Base-by-base conservation (phyloP, 192 early-diverging fungal species). In the Phycomyces nitens region DNA sequence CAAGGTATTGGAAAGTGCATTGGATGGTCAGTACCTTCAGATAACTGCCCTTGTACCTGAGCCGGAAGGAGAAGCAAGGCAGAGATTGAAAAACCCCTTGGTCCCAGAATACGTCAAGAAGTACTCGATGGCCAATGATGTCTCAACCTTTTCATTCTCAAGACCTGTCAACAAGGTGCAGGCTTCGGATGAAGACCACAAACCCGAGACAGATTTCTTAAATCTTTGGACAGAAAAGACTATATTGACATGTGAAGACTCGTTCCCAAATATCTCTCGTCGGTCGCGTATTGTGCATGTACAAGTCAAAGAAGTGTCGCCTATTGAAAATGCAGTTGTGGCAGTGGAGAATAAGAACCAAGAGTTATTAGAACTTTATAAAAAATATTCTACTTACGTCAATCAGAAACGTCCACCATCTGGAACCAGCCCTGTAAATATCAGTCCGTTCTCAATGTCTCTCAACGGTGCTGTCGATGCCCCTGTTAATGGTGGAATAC, bases 381-480 rank as follows among this genome's bases (percentile, higher is more conserved):
- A 62, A 52, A 80, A 82, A 65, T 91, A 80, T 43, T 66, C 74
- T 20, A 66, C 63, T 7, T 58, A 66, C 34, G 40, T 80, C 1
- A 55, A 24, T 16, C 16, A 60, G 4, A 16, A 22, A 23, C 47
- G 63, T 10, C 34, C 52, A 18, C 42, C 65, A 29, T 47, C 52
- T 12, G 58, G 16, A 3, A n/a, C 49, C 18, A 34, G 10, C 11
- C n/a, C 39, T 27, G 21, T 69, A 26, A 87, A 88, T 56, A 69
- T 87, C 21, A 91, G 88, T 50, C 85, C 82, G 0, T 89, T 92
- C 51, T 88, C 90, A 0, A 90, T 92, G 88, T 80, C 88, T 8
- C 64, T 92, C n/a, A 90, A 89, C 56, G 90, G 91, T 38, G 86
- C 90, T 3, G 84, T 92, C 0, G 91, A 92, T 78, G 90, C 91